Percentiles rank a stretch among this genome's conserved stretches.
Evolutionary conservation across 2,329 filamentous ascomycete genomes (phyloP).

Genomic region (Zalaria sp.): DNA sequence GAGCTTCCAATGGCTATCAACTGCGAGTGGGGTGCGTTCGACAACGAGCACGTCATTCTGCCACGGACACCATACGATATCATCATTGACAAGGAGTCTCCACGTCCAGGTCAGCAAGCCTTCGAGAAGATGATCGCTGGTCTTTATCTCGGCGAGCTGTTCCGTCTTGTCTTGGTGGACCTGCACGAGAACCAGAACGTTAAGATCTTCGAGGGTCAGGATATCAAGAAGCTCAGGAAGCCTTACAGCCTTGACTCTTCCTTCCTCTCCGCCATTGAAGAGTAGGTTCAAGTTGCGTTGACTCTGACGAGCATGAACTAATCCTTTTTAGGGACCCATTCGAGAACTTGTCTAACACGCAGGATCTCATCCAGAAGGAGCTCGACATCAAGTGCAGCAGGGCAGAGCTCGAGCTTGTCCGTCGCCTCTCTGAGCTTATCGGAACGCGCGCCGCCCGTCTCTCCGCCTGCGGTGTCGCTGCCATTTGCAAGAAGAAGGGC

Average conservation of each 20-base stretch:
- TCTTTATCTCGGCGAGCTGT: constrained; percentile 31
- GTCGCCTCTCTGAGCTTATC: constrained; percentile 82
- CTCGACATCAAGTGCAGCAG: constrained; percentile 57
- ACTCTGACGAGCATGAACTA: not conserved
- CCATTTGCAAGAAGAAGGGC: constrained; percentile 92
- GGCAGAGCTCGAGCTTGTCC: constrained; percentile 77
- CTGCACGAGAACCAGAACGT: constrained; percentile 45
- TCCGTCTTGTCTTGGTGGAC: constrained; percentile 29
- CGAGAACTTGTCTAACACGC: constrained; percentile 85
- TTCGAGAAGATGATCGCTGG: constrained; percentile 33
- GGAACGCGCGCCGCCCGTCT: constrained; percentile 87
- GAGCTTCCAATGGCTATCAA: constrained; percentile 86
- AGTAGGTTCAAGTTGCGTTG: constrained; percentile 23
- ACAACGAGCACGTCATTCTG: constrained; percentile 82
- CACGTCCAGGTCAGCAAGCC: constrained; percentile 29
- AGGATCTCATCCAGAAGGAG: constrained; percentile 65
- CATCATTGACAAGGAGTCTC: constrained; percentile 28
- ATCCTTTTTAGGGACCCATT: constrained; percentile 59
- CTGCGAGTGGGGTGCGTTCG: constrained; percentile 94
- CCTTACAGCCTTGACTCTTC: constrained; percentile 85
- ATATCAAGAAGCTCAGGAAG: constrained; percentile 66
- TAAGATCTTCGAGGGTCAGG: constrained; percentile 72
- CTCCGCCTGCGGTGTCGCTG: constrained; percentile 86
- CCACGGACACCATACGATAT: constrained; percentile 57
- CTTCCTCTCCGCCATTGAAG: constrained; percentile 85